phyloP scores from a whole-genome alignment of 768 basidiomycete genomes.

The Boletus tomentosulus region DNA sequence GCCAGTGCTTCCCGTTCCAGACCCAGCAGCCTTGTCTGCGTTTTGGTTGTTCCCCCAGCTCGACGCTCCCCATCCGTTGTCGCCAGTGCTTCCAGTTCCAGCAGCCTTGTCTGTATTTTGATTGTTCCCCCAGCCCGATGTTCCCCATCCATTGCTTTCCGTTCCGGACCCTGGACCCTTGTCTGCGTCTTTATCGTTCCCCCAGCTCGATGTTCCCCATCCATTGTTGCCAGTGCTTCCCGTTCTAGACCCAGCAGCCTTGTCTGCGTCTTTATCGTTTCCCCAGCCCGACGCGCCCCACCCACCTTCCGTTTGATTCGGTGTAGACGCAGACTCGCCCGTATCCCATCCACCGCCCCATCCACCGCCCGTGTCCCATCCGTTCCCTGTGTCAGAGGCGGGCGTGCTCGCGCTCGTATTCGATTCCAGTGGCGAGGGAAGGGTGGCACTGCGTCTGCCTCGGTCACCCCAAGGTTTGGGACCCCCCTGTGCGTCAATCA shows the following conservation, averaged over 20 bases:
- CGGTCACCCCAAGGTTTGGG: slow-evolving; percentile 5
- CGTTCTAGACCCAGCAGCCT: neutral
- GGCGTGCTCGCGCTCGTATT: neutral
- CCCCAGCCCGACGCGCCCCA: slow-evolving; percentile 5
- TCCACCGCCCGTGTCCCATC: slow-evolving; percentile 8
- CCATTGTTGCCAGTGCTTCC: neutral
- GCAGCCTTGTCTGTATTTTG: too few relatives aligned
- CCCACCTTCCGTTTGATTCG: neutral
- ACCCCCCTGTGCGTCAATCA: slow-evolving; percentile 3
- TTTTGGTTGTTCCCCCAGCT: neutral
- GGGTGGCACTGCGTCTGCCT: neutral
- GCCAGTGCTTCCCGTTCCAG: neutral
- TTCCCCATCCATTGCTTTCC: neutral
- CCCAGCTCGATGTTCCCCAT: neutral
- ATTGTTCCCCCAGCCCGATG: too few relatives aligned
- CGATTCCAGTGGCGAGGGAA: neutral
- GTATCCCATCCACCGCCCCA: slow-evolving; percentile 7
- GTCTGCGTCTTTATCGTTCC: too few relatives aligned
- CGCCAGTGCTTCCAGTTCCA: too few relatives aligned
- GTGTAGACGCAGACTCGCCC: neutral
- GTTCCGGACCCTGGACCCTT: too few relatives aligned
- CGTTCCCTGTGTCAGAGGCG: slow-evolving; percentile 1
- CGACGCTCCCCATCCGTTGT: neutral
- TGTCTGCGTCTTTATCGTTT: neutral
- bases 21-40: neutral